Percentiles rank a stretch among this genome's conserved stretches.
Conservation (phyloP, 2,329 filamentous ascomycete genomes). For the Ophiobolus disseminans region DNA sequence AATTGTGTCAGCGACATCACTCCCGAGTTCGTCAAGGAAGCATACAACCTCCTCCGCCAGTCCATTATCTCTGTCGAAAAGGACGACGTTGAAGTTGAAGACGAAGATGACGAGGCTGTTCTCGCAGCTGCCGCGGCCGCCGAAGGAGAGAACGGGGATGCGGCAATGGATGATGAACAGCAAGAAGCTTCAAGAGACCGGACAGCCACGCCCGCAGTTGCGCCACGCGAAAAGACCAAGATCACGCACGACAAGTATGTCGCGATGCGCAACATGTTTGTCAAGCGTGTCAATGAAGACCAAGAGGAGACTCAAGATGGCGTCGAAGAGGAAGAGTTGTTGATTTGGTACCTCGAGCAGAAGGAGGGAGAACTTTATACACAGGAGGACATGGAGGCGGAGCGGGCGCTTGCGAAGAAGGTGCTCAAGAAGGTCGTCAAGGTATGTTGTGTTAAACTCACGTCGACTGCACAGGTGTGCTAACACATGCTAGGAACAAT, state of each 20-base stretch:
- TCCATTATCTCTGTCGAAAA: slow-evolving; percentile 98
- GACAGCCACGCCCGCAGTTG: slow-evolving; percentile 47
- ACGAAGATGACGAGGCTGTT: slow-evolving; percentile 71
- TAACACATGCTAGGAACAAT: slow-evolving; percentile 60
- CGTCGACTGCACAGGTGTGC: neutral
- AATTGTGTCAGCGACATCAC: slow-evolving; percentile 94
- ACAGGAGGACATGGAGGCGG: slow-evolving; percentile 80
- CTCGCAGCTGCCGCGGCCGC: slow-evolving; percentile 60
- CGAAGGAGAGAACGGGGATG: slow-evolving; percentile 53
- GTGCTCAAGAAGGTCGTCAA: slow-evolving; percentile 96
- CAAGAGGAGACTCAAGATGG: slow-evolving; percentile 79
- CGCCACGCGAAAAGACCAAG: slow-evolving; percentile 71
- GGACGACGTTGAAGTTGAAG: slow-evolving; percentile 94
- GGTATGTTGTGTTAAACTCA: slow-evolving; percentile 61
- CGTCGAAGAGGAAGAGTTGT: slow-evolving; percentile 79
- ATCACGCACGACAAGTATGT: slow-evolving; percentile 97
- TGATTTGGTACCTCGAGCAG: slow-evolving; percentile 91
- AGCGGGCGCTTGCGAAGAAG: slow-evolving; percentile 77
- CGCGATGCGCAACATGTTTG: slow-evolving; percentile 84
- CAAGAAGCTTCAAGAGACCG: slow-evolving; percentile 46
- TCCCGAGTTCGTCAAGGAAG: slow-evolving; percentile 85
- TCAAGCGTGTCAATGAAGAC: slow-evolving; percentile 82
- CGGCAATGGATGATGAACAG: slow-evolving; percentile 36
- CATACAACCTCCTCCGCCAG: slow-evolving; percentile 87
- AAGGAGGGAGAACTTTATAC: slow-evolving; percentile 81